Evolutionary conservation across 2,329 filamentous ascomycete genomes (phyloP), one percentile per base, ranked within the genome.

Genomic region (Setomelanomma holmii): DNA sequence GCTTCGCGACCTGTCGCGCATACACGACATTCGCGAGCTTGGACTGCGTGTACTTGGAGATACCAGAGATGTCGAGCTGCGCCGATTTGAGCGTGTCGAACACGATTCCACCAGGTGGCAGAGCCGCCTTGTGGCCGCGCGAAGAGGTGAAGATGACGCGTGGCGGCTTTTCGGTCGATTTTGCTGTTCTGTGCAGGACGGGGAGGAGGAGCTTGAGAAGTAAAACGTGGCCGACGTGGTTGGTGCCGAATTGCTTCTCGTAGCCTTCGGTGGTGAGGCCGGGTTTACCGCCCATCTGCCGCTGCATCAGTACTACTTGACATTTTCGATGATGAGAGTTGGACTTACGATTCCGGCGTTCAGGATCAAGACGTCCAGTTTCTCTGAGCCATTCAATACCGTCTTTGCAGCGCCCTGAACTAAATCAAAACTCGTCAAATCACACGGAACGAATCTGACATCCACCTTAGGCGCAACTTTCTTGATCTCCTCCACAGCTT

Each of bases 171-270:
- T 56, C 51, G 1, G 45, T 45, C 6, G 64, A 8, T 42, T 69
- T 51, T 12, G 45, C 43, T 2, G 49, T 49, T 23, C 66, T 49
- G 21, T 69, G 60, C 30, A 81, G 61, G 0, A 62, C 65, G 1
- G 76, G 77, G 3, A 79, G 61, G 1, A 82, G 70, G 1, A 79
- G 67, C 24, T 75, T 76, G 4, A 72, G 77, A 10, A 81, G 56
- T 0, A 80, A 67, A 2, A 76, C 76, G 53, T 79, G 79, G 5
- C 77, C 79, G 40, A 81, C 60, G 65, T 80, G 74, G 54, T 81
- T 81, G 4, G 75, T 79, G 27, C 76, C 79, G 52, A 81, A 76
- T 45, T 80, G 77, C 22, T 76, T 69, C 60, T 82, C 79, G 57
- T 78, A 79, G 39, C 76, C 78, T 23, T 81, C 77, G n/a, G 67